These are phyloP conservation scores for Ophiostoma piceae DNA, from an alignment of 2,329 filamentous ascomycete species.

Conservation along the genomic window DNA sequence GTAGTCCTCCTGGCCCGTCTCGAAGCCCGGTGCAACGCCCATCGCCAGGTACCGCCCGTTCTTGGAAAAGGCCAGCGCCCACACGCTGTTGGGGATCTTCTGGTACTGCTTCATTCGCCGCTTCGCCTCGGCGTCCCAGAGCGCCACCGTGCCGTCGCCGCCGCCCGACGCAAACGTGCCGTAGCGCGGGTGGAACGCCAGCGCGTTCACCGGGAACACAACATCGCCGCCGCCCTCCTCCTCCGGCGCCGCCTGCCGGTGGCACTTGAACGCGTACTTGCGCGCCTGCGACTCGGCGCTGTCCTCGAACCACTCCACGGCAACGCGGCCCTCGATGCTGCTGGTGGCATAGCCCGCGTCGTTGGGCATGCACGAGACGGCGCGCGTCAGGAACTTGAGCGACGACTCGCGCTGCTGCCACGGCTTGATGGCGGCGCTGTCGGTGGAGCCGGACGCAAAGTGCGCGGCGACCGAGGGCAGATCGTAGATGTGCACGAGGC, in stretches of 20 bases:
- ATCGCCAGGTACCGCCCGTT: conserved; percentile 76
- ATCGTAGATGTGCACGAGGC: conserved; percentile 93
- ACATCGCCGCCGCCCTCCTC: conserved; percentile 65
- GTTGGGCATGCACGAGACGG: conserved; percentile 92
- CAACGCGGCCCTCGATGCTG: conserved; percentile 90
- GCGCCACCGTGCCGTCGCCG: conserved; percentile 82
- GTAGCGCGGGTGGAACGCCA: conserved; percentile 77
- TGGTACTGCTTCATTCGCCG: conserved; percentile 84
- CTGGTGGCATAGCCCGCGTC: conserved; percentile 89
- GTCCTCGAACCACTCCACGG: conserved; percentile 97
- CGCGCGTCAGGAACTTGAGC: conserved; percentile 91
- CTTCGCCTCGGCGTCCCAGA: conserved; percentile 92
- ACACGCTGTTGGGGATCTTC: conserved; percentile 72
- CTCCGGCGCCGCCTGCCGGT: conserved; percentile 66
- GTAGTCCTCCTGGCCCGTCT: conserved; percentile 78
- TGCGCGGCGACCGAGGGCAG: conserved; percentile 60
- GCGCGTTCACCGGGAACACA: conserved; percentile 85
- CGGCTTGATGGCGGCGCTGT: conserved; percentile 57
- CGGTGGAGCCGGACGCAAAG: conserved; percentile 43
- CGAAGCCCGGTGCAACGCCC: conserved; percentile 79
- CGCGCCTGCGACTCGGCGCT: conserved; percentile 78
- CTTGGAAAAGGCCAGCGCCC: conserved; percentile 68
- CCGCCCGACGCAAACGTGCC: conserved; percentile 87
- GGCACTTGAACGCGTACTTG: conserved; percentile 99
- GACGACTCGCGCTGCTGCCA: conserved; percentile 94